Evolutionary conservation across 2,329 filamentous ascomycete species (phyloP).

Genomic region (Gaeumannomyces sp.): DNA sequence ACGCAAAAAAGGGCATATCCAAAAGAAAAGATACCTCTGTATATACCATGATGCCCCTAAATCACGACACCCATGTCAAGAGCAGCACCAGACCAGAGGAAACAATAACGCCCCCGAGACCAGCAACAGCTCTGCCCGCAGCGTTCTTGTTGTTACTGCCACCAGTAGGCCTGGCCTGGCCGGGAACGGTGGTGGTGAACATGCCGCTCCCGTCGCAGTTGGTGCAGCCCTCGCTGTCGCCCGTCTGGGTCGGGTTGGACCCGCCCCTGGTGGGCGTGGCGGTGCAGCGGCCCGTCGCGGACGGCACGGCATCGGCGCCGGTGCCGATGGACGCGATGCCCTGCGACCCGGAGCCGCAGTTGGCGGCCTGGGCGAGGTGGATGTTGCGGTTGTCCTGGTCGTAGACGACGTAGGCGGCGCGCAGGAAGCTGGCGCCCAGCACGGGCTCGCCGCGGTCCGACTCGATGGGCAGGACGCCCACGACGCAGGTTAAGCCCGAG

Average conservation of each 20-base stretch:
- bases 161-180: too few relatives aligned
- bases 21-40: too few relatives aligned
- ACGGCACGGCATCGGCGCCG: slow-evolving; percentile 7
- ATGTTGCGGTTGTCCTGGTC: slow-evolving; percentile 11
- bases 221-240: neutral
- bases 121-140: too few relatives aligned
- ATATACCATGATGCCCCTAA: too few relatives aligned
- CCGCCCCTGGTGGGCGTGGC: slow-evolving; percentile 1
- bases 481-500: slow-evolving; percentile 12
- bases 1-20: too few relatives aligned
- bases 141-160: too few relatives aligned
- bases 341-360: slow-evolving; percentile 4
- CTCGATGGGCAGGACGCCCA: slow-evolving; percentile 16
- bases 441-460: slow-evolving; percentile 14
- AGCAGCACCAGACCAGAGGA: too few relatives aligned
- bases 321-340: slow-evolving; percentile 5
- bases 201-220: slow-evolving; percentile 2
- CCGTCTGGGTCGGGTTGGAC: neutral
- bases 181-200: neutral
- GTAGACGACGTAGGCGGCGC: slow-evolving; percentile 18
- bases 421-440: slow-evolving; percentile 23
- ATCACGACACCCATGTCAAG: too few relatives aligned
- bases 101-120: too few relatives aligned
- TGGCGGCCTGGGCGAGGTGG: slow-evolving; percentile 11
- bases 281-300: slow-evolving; percentile 4